A percentile compares a stretch with the other conserved stretches of the same genome.
phyloP scores from a whole-genome alignment of 495 filamentous ascomycete genomes.

The Podospora pseudoanserina region DNA sequence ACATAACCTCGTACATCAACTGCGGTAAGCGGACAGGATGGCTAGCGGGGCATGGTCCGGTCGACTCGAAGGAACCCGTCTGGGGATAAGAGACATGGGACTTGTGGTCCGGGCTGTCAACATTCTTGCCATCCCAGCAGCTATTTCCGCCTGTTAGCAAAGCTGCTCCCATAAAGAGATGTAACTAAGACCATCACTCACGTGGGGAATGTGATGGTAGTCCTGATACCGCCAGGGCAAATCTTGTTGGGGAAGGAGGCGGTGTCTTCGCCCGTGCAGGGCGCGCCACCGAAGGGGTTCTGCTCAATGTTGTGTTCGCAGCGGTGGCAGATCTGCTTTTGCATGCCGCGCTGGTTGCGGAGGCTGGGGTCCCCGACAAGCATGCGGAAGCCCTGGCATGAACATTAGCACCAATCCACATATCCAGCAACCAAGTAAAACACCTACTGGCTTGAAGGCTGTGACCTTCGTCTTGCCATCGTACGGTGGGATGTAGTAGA shows the following conservation, averaged over 20 bases:
- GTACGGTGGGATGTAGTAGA: slow-evolving; percentile 51
- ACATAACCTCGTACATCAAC: slow-evolving; percentile 51
- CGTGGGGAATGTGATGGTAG: slow-evolving; percentile 49
- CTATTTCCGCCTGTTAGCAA: neutral
- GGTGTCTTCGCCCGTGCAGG: slow-evolving; percentile 50
- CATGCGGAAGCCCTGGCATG: slow-evolving; percentile 41
- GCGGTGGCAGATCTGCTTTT: slow-evolving; percentile 45
- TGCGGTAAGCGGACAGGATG: slow-evolving; percentile 47
- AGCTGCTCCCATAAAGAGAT: neutral
- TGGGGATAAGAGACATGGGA: slow-evolving; percentile 48
- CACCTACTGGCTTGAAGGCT: slow-evolving; percentile 37
- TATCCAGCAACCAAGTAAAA: neutral
- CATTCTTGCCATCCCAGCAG: slow-evolving; percentile 55
- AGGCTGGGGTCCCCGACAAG: slow-evolving; percentile 39
- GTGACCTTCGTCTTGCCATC: slow-evolving; percentile 43
- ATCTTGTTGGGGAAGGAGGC: slow-evolving; percentile 38
- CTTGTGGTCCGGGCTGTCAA: slow-evolving; percentile 52
- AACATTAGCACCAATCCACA: slow-evolving; percentile 8
- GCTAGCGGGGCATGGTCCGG: slow-evolving; percentile 42
- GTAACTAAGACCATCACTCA: slow-evolving; percentile 1
- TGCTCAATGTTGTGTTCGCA: slow-evolving; percentile 46
- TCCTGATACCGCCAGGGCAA: slow-evolving; percentile 48
- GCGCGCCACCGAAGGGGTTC: slow-evolving; percentile 49
- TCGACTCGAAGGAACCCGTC: slow-evolving; percentile 37
- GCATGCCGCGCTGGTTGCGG: slow-evolving; percentile 31